Conservation (phyloP, 805 yeast genomes). For the Metschnikowia anglica region DNA sequence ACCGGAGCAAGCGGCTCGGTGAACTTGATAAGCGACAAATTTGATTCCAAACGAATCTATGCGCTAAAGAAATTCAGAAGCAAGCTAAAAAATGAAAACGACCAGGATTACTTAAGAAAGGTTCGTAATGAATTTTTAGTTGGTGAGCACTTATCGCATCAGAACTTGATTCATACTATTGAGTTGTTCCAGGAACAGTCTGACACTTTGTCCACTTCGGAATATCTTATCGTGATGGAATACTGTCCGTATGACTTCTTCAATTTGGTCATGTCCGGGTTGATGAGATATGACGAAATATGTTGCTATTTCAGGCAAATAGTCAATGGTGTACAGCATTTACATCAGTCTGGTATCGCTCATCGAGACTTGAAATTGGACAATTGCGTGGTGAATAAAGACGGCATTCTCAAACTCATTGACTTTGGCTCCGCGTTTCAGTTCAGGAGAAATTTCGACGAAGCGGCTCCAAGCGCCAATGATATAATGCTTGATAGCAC, state of each 20-base stretch:
- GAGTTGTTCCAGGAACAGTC: conserved; percentile 69
- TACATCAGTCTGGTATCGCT: conserved; percentile 82
- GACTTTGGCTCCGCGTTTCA: conserved; percentile 94
- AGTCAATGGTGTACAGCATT: conserved; percentile 66
- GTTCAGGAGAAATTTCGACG: conserved; percentile 49
- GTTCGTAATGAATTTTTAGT: conserved; percentile 80
- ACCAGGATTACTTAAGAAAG: conserved; percentile 68
- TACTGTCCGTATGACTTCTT: conserved; percentile 90
- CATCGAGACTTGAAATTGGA: conserved; percentile 92
- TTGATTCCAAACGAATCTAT: conserved; percentile 52
- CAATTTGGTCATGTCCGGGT: conserved; percentile 86
- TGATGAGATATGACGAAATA: conserved; percentile 68
- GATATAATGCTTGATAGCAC: conserved; percentile 10
- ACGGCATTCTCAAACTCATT: conserved; percentile 80
- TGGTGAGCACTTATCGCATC: conserved; percentile 71
- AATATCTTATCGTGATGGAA: conserved; percentile 81
- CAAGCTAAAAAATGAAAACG: conserved; percentile 59
- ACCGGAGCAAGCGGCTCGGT: conserved; percentile 96
- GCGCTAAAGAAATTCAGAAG: conserved; percentile 88
- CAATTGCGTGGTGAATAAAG: conserved; percentile 77
- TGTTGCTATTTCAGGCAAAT: conserved; percentile 84
- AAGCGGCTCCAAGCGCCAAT: conserved; percentile 36
- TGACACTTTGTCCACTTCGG: conserved; percentile 17
- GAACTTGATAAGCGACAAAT: conserved; percentile 65
- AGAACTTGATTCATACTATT: conserved; percentile 75